Conservation (phyloP, 108 stramenopile species). For the Discostella stelligeroides region DNA sequence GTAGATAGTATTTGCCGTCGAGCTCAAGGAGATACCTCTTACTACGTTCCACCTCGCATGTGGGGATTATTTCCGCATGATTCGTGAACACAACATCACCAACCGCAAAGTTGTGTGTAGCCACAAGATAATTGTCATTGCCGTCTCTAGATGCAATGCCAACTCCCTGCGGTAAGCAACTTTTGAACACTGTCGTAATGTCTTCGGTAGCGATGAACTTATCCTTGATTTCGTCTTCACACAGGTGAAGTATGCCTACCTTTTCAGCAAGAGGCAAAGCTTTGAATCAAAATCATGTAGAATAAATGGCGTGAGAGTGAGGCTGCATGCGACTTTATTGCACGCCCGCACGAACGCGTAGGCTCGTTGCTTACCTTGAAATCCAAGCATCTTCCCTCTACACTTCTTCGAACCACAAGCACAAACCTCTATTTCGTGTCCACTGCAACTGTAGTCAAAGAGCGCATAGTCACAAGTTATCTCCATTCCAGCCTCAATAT, state of each 20-base stretch:
- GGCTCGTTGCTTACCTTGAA: conserved; percentile 19
- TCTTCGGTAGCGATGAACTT: conserved; percentile 22
- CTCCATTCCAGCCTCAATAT: conserved; percentile 36
- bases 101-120: conserved; percentile 26
- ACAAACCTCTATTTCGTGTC: conserved; percentile 42
- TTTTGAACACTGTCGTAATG: conserved; percentile 13
- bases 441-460: conserved; percentile 38
- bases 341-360: neutral
- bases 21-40: conserved; percentile 18
- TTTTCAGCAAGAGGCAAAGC: conserved; percentile 26
- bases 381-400: conserved; percentile 36
- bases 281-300: neutral
- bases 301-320: neutral
- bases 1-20: conserved; percentile 19
- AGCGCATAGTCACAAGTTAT: conserved; percentile 46
- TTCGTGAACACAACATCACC: conserved; percentile 29
- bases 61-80: conserved; percentile 8
- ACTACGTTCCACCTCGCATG: neutral
- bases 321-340: neutral
- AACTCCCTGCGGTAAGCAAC: conserved; percentile 26
- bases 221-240: conserved; percentile 36
- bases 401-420: conserved; percentile 37
- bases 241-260: conserved; percentile 24
- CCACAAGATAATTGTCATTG: conserved; percentile 29
- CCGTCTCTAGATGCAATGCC: conserved; percentile 16